These are phyloP conservation scores for Tricholoma matsutake DNA, from an alignment of 768 basidiomycete genomes.

Conservation along the genomic window DNA sequence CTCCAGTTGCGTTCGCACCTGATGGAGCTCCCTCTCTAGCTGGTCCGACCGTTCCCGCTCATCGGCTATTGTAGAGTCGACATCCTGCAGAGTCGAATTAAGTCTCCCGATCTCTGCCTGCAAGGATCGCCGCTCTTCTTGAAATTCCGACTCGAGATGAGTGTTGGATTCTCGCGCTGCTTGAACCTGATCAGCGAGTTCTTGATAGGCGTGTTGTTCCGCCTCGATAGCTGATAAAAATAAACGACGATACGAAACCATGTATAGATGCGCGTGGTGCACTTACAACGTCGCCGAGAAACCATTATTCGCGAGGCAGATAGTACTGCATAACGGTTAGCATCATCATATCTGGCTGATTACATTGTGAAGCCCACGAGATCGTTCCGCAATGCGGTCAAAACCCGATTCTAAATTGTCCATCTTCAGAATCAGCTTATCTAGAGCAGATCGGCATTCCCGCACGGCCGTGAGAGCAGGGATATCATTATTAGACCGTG, in stretches of 20 bases:
- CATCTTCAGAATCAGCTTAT: constrained; percentile 73
- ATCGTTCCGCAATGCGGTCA: constrained; percentile 83
- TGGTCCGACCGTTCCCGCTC: constrained; percentile 54
- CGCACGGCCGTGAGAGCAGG: constrained; percentile 53
- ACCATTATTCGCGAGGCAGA: constrained; percentile 69
- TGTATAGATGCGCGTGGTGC: constrained; percentile 1
- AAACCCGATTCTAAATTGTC: constrained; percentile 78
- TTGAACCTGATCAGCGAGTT: constrained; percentile 66
- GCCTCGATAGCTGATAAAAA: constrained; percentile 56
- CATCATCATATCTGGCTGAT: constrained; percentile 4
- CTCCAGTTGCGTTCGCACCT: constrained; percentile 61
- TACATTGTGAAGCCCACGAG: constrained; percentile 46
- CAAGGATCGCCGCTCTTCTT: constrained; percentile 54
- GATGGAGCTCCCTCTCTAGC: constrained; percentile 63
- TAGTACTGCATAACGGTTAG: constrained; percentile 48
- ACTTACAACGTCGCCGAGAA: constrained; percentile 72
- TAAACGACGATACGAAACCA: constrained; percentile 8
- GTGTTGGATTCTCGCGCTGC: constrained; percentile 52
- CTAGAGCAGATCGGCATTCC: constrained; percentile 59
- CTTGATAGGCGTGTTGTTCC: constrained; percentile 73
- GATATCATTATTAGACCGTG: constrained; percentile 41
- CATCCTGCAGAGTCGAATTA: constrained; percentile 39
- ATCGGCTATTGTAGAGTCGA: constrained; percentile 31
- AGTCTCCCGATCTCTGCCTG: constrained; percentile 58
- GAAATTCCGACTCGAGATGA: constrained; percentile 53